Conservation (phyloP, 371 early-diverging fungal species). For the Chytridiales sp. region DNA sequence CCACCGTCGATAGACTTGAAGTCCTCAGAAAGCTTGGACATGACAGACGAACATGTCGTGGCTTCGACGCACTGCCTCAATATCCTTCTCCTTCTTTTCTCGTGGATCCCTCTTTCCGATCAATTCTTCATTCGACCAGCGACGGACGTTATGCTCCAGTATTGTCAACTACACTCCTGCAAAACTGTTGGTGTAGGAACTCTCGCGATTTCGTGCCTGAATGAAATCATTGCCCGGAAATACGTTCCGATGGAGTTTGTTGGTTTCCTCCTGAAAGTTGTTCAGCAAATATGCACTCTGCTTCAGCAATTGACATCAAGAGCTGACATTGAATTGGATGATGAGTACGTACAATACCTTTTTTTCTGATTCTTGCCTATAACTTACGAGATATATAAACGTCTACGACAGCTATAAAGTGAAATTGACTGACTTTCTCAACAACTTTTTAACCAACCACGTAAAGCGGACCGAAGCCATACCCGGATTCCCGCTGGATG, state of each 20-base stretch:
- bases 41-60: background rate
- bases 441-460: constrained; percentile 3
- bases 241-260: constrained; percentile 3
- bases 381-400: background rate
- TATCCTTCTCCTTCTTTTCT: constrained; percentile 12
- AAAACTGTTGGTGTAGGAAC: constrained; percentile 3
- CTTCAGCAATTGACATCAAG: background rate
- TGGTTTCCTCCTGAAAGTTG: constrained; percentile 1
- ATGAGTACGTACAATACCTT: background rate
- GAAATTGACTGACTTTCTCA: constrained; percentile 10
- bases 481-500: constrained; percentile 13
- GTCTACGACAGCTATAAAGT: background rate
- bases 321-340: constrained; percentile 2
- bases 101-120: background rate
- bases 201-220: constrained; percentile 8
- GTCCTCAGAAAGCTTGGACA: no score
- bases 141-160: constrained; percentile 2
- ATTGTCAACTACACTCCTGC: background rate
- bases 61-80: constrained; percentile 1
- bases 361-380: background rate
- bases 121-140: constrained; percentile 1
- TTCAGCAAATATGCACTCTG: constrained; percentile 1
- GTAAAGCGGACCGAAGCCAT: constrained; percentile 7
- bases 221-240: constrained; percentile 5
- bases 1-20: no score